Evolutionary conservation across 257 asterid species (phyloP).

Genomic region (Nicotiana sylvestris): DNA sequence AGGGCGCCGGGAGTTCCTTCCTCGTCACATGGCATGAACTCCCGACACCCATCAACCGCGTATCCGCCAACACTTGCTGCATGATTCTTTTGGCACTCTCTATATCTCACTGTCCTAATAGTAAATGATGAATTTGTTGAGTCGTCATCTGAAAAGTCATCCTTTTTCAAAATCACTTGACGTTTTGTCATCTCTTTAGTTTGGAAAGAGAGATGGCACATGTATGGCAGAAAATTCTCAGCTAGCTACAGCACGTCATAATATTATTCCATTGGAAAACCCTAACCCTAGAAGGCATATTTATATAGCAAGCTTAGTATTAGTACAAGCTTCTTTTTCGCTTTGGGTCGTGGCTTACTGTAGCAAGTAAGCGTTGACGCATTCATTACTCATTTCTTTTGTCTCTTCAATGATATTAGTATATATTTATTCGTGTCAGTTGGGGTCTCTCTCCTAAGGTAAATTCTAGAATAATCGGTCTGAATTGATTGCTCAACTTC

Average conservation of each 20-base stretch:
- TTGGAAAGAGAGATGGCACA: neutral
- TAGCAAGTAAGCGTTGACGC: neutral
- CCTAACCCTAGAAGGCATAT: constrained; percentile 54
- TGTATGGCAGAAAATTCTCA: neutral
- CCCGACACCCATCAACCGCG: constrained; percentile 95
- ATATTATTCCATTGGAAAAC: constrained; percentile 27
- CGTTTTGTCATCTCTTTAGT: constrained; percentile 35
- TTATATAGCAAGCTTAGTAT: constrained; percentile 29
- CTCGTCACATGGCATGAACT: constrained; percentile 51
- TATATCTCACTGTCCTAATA: constrained; percentile 41
- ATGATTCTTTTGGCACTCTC: constrained; percentile 84
- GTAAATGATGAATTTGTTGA: constrained; percentile 28
- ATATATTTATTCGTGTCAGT: neutral
- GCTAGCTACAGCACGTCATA: constrained; percentile 13
- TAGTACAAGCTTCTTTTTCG: neutral
- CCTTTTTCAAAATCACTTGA: constrained; percentile 25
- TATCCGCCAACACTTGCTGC: constrained; percentile 81
- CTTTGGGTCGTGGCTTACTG: neutral
- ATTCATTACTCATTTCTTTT: neutral
- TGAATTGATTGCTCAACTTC: constrained; percentile 54
- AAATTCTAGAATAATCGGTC: constrained; percentile 31
- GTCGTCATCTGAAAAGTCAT: constrained; percentile 13
- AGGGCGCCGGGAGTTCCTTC: constrained; percentile 45
- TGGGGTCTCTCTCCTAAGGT: neutral
- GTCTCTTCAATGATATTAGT: neutral